Conservation (phyloP, 441 rosid genomes). For the Raphanus hybrid region DNA sequence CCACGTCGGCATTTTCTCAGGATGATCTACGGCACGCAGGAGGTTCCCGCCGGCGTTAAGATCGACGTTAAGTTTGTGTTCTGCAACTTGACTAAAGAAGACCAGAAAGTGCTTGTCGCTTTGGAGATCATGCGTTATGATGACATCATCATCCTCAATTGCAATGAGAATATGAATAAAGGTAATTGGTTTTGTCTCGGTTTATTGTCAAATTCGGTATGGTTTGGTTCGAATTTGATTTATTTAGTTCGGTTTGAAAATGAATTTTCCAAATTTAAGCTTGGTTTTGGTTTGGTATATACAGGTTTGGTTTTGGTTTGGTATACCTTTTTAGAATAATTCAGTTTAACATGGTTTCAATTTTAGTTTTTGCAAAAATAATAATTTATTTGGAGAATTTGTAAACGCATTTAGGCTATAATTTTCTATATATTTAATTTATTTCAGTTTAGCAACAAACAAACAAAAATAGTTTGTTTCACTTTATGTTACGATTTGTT, state of each 20-base stretch:
- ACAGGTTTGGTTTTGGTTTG: neutral
- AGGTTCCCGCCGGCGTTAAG: slow-evolving; percentile 44
- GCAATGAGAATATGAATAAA: slow-evolving; percentile 86
- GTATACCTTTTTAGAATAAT: neutral
- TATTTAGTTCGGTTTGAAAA: neutral
- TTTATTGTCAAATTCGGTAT: neutral
- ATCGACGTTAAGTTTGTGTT: slow-evolving; percentile 89
- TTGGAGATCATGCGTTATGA: slow-evolving; percentile 84
- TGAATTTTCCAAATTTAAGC: neutral
- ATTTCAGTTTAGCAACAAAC: too few relatives aligned
- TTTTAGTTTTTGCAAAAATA: neutral
- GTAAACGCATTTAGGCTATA: neutral
- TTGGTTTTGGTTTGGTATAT: neutral
- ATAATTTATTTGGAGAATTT: neutral
- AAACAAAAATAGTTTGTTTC: neutral
- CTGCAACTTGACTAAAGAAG: slow-evolving; percentile 86
- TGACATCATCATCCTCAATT: slow-evolving; percentile 76
- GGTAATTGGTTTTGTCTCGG: slow-evolving; percentile 44
- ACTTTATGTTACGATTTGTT: neutral
- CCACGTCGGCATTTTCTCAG: slow-evolving; percentile 72
- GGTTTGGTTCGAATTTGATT: neutral
- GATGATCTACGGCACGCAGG: slow-evolving; percentile 68
- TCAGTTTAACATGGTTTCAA: neutral
- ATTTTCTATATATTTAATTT: neutral
- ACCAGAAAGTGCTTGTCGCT: slow-evolving; percentile 79